A percentile compares a stretch with the other conserved stretches of the same genome.
Evolutionary conservation across 208 protist genomes (phyloP).

Genomic region (Trypanosoma melophagium): DNA sequence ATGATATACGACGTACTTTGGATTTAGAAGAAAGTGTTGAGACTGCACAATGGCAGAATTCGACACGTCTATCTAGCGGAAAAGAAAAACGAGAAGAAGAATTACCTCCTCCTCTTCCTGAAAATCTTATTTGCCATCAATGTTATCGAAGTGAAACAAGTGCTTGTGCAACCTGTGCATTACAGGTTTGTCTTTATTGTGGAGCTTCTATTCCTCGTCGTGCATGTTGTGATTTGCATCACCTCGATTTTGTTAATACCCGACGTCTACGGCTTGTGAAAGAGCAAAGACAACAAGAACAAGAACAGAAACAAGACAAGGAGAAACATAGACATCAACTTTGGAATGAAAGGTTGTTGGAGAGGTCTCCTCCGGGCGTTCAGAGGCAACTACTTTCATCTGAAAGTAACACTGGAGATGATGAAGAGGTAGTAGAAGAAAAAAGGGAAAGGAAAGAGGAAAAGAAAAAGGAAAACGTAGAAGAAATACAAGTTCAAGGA

Average conservation of each 20-base stretch:
- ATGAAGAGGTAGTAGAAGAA: not conserved
- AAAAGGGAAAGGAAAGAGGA: too few relatives aligned
- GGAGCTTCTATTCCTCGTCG: constrained; percentile 15
- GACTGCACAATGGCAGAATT: not conserved
- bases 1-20: not conserved
- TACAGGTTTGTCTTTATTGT: constrained; percentile 59
- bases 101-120: constrained; percentile 21
- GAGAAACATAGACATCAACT: not conserved
- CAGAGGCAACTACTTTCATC: not conserved
- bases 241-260: constrained; percentile 10
- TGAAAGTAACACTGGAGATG: not conserved
- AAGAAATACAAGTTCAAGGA: too few relatives aligned
- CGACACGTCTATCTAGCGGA: not conserved
- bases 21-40: too few relatives aligned
- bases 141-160: constrained; percentile 52
- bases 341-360: not conserved
- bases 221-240: constrained; percentile 19
- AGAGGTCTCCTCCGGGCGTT: not conserved
- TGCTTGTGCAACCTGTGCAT: constrained; percentile 44
- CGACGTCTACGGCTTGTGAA: not conserved
- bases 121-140: constrained; percentile 31
- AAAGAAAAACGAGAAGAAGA: not conserved
- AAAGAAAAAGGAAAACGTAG: too few relatives aligned
- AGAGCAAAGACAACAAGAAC: not conserved
- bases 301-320: not conserved